These are phyloP conservation scores for Amphibolis antarctica DNA, from an alignment of 106 monocot genomes.

Conservation along the genomic window DNA sequence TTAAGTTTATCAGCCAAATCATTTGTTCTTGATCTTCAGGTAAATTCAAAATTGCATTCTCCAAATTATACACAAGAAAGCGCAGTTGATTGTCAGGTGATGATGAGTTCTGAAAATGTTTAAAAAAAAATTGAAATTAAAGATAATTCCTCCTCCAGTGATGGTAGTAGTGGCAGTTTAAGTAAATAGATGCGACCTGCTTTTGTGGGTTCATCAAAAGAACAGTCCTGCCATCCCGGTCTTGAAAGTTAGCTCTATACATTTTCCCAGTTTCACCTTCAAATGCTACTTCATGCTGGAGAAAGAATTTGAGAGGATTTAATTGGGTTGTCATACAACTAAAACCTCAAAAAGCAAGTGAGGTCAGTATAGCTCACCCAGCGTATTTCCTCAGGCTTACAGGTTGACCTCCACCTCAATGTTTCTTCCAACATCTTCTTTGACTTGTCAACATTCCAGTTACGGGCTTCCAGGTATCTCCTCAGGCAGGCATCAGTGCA, in stretches of 20 bases:
- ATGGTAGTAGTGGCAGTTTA: not conserved
- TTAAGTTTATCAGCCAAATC: slow-evolving; percentile 87
- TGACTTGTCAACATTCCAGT: slow-evolving; percentile 68
- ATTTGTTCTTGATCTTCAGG: slow-evolving; percentile 84
- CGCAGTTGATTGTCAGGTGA: slow-evolving; percentile 69
- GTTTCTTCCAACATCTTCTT: slow-evolving; percentile 81
- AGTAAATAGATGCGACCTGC: slow-evolving; percentile 27
- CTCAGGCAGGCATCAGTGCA: slow-evolving; percentile 59
- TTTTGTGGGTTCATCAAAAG: slow-evolving; percentile 68
- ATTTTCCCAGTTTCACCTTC: slow-evolving; percentile 87
- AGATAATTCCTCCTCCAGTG: not conserved
- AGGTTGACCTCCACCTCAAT: slow-evolving; percentile 60
- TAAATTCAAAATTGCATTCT: slow-evolving; percentile 63
- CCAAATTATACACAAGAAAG: slow-evolving; percentile 65
- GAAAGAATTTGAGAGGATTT: not conserved
- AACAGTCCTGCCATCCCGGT: slow-evolving; percentile 57
- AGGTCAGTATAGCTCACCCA: slow-evolving; percentile 35
- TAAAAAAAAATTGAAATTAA: not conserved
- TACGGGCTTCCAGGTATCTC: slow-evolving; percentile 67
- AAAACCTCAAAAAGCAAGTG: not conserved
- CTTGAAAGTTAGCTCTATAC: slow-evolving; percentile 64
- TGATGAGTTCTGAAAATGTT: slow-evolving; percentile 44
- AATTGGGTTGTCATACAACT: not conserved
- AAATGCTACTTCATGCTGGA: slow-evolving; percentile 50
- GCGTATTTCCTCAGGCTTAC: slow-evolving; percentile 63